Evolutionary conservation across 441 rosid species (phyloP).

Genomic region (Adansonia madagascariensis): DNA sequence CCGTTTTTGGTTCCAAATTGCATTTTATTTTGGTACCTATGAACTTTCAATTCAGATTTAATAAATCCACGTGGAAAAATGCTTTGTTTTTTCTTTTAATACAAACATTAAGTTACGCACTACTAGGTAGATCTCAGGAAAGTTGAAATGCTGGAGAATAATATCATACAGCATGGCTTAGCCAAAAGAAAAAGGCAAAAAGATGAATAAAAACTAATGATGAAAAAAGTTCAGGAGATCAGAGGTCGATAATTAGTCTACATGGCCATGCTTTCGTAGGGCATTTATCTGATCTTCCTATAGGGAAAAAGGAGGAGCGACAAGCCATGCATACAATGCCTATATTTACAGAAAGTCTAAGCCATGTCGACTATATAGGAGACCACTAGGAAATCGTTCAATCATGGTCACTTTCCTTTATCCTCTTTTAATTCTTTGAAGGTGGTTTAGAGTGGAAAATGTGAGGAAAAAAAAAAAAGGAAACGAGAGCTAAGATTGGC

Average conservation of each 20-base stretch:
- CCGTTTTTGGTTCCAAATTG: background rate
- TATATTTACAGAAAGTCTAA: conserved; percentile 31
- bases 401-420: conserved; percentile 24
- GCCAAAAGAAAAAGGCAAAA: background rate
- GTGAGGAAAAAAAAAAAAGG: background rate
- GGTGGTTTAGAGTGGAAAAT: background rate
- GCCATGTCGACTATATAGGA: conserved; percentile 20
- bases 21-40: background rate
- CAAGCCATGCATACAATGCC: conserved; percentile 32
- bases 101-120: background rate
- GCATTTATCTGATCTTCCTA: background rate
- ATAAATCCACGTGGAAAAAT: background rate
- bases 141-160: conserved; percentile 38
- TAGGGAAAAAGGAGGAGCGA: conserved; percentile 32
- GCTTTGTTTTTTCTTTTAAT: background rate
- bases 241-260: background rate
- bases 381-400: conserved; percentile 29
- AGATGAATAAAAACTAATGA: background rate
- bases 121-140: conserved; percentile 17
- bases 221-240: background rate
- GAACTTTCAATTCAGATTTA: too few species aligned
- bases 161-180: conserved; percentile 36
- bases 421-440: background rate
- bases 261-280: background rate
- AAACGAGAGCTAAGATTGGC: background rate